Conservation (phyloP, 805 yeast species). For the Maudiozyma bulderi region DNA sequence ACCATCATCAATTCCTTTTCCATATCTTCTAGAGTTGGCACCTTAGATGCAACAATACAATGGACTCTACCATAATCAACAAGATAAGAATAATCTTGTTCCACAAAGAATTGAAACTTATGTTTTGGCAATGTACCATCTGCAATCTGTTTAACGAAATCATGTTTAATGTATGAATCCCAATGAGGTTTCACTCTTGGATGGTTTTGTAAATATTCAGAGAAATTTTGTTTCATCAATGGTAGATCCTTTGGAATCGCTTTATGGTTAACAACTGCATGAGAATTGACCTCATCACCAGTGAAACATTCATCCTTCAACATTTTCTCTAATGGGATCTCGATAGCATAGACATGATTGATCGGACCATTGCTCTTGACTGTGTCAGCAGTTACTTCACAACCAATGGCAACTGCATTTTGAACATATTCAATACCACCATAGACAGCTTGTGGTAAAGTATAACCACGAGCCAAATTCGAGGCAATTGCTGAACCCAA, state of each 20-base stretch:
- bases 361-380: conserved; percentile 65
- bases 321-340: conserved; percentile 30
- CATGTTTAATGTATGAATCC: conserved; percentile 51
- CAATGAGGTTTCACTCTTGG: conserved; percentile 47
- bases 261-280: not conserved
- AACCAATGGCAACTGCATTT: conserved; percentile 45
- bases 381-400: conserved; percentile 17
- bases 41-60: conserved; percentile 51
- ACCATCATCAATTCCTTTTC: conserved; percentile 43
- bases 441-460: conserved; percentile 41
- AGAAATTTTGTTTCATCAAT: conserved; percentile 23
- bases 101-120: conserved; percentile 42
- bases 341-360: conserved; percentile 47
- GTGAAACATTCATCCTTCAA: conserved; percentile 25
- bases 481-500: conserved; percentile 74
- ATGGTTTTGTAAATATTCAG: conserved; percentile 45
- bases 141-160: conserved; percentile 48
- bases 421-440: conserved; percentile 58
- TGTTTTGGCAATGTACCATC: conserved; percentile 38
- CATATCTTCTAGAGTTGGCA: conserved; percentile 45
- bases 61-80: conserved; percentile 60
- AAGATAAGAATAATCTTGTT: conserved; percentile 60
- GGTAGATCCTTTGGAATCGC: conserved; percentile 5
- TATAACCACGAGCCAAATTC: conserved; percentile 48
- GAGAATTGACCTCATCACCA: conserved; percentile 12